Evolutionary conservation across 78 protist genomes (phyloP), one percentile per base, ranked within the genome.

Genomic region (Dictyostelium brefeldianum): DNA sequence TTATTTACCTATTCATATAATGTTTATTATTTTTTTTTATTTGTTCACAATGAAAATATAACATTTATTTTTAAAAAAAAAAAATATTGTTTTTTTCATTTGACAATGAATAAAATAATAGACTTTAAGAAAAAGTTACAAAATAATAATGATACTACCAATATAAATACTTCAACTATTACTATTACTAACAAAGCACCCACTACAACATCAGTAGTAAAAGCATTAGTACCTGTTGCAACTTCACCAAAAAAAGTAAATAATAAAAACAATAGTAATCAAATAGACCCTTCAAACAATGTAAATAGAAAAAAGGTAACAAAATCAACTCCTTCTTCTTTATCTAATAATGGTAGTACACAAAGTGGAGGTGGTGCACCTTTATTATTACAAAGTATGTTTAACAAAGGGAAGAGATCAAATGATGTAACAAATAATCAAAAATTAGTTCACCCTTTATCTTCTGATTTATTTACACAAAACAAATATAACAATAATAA

Each of bases 31-130:
- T 51, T 51, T 14, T 51, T n/a, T n/a, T n/a, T n/a, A n/a, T n/a
- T n/a, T n/a, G n/a, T n/a, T n/a, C n/a, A n/a, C n/a, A n/a, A n/a
- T n/a, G n/a, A n/a, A 51, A 14, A 14, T 14, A 51, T 51, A 51
- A 51, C 56, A 51, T 51, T 1, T 51, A 51, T n/a, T n/a, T n/a
- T n/a, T n/a, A 51, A 51, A 51, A 51, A 51, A 51, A 51, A 51
- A 51, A 14, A 51, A 51, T 4, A 51, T 14, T 51, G 15, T 51
- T 51, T 51, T 4, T 14, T 14, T 14, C 4, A 14, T 4, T 51
- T 51, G 4, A 51, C 15, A 65, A 65, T 65, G 73, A 65, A 65
- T 65, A 65, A 65, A 65, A 65, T 65, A 29, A 25, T 65, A 65
- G 27, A 29, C 73, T 65, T 65, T 5, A 65, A 65, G 27, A 65